Conservation (phyloP, 371 early-diverging fungal genomes). For the Zychaea mexicana region DNA sequence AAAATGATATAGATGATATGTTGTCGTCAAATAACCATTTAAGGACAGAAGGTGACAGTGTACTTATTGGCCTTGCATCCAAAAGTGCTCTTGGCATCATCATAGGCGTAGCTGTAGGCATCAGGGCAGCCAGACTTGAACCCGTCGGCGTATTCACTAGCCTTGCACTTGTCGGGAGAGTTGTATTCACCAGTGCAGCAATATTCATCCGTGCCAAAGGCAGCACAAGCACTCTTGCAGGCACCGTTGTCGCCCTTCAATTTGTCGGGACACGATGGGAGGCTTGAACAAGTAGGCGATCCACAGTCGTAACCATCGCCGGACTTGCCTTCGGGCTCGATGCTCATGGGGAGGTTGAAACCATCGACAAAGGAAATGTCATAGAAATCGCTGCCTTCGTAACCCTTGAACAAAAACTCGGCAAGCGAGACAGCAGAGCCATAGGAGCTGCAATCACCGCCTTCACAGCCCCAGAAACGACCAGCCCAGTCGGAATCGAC, state of each 20-base stretch:
- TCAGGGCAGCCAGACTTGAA: conserved; percentile 27
- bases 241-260: conserved; percentile 13
- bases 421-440: conserved; percentile 35
- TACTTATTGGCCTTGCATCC: conserved; percentile 24
- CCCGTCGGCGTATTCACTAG: conserved; percentile 11
- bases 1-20: too few relatives aligned
- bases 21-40: not conserved
- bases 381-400: conserved; percentile 32
- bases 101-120: conserved; percentile 41
- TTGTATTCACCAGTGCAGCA: conserved; percentile 21
- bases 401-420: conserved; percentile 30
- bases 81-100: conserved; percentile 30
- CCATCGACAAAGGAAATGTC: conserved; percentile 41
- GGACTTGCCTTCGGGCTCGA: conserved; percentile 12
- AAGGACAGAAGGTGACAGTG: conserved; percentile 27
- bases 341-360: conserved; percentile 20
- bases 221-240: conserved; percentile 24
- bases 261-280: conserved; percentile 19
- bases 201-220: conserved; percentile 13
- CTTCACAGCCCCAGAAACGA: conserved; percentile 35
- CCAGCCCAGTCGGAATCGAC: conserved; percentile 28
- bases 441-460: conserved; percentile 19
- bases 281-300: conserved; percentile 9
- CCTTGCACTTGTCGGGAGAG: conserved; percentile 11
- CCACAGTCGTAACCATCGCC: conserved; percentile 15